phyloP scores from a whole-genome alignment of 495 filamentous ascomycete genomes.

The Aeminium ludgeri region DNA sequence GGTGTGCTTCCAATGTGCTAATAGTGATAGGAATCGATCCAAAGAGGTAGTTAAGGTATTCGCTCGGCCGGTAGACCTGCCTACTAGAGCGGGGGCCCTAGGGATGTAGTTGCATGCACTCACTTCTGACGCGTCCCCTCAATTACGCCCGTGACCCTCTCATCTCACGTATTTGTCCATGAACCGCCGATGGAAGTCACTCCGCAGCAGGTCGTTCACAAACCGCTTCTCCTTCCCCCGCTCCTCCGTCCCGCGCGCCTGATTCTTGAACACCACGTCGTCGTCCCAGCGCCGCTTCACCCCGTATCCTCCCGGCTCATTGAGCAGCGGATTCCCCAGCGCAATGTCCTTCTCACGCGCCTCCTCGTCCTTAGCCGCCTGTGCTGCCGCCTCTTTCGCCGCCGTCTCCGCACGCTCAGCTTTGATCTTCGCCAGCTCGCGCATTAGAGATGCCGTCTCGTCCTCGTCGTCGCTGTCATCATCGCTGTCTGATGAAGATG shows the following conservation, averaged over 20 bases:
- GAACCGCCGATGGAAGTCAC: slow-evolving; percentile 94
- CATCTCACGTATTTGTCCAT: slow-evolving; percentile 41
- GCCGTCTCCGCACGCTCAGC: slow-evolving; percentile 71
- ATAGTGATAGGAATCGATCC: too few relatives aligned
- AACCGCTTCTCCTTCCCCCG: slow-evolving; percentile 84
- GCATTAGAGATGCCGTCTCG: slow-evolving; percentile 73
- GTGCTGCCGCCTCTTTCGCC: slow-evolving; percentile 58
- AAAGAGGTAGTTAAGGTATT: too few relatives aligned
- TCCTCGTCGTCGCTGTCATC: slow-evolving; percentile 75
- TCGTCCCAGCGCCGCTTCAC: slow-evolving; percentile 88
- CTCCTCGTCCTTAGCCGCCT: slow-evolving; percentile 60
- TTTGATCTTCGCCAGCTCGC: slow-evolving; percentile 90
- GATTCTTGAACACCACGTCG: slow-evolving; percentile 99
- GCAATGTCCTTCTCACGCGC: slow-evolving; percentile 78
- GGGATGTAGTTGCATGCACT: too few relatives aligned
- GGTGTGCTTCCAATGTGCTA: too few relatives aligned
- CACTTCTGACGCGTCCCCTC: too few relatives aligned
- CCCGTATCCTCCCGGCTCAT: slow-evolving; percentile 46
- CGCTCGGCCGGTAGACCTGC: too few relatives aligned
- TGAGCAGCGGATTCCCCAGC: slow-evolving; percentile 79
- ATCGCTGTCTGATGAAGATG: slow-evolving; percentile 21
- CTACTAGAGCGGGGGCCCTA: too few relatives aligned
- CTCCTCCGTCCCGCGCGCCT: slow-evolving; percentile 86
- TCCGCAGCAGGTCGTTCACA: slow-evolving; percentile 88
- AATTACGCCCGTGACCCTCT: too few relatives aligned